Conservation (phyloP, 2,329 filamentous ascomycete species). For the Zymoseptoria pseudotritici region DNA sequence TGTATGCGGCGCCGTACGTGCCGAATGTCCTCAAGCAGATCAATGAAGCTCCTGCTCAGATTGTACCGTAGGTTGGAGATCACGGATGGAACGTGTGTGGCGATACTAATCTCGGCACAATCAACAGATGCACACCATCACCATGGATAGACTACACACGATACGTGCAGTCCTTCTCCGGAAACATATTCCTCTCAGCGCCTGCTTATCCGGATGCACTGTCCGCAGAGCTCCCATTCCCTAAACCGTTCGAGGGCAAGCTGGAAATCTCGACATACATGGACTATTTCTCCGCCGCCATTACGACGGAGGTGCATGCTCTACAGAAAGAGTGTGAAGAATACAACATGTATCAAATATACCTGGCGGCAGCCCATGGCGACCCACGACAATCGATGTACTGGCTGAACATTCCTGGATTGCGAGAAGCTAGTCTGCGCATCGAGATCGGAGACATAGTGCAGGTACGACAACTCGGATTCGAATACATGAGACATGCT, state of each 20-base stretch:
- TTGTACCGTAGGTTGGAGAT: conserved; percentile 3
- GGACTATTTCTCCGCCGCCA: conserved; percentile 7
- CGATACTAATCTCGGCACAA: background rate
- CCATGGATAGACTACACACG: conserved; percentile 9
- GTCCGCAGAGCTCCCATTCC: background rate
- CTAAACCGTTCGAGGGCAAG: background rate
- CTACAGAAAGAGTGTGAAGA: conserved; percentile 15
- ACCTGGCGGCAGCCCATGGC: conserved; percentile 1
- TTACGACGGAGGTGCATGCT: conserved; percentile 11
- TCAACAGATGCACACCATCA: background rate
- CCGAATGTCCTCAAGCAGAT: conserved; percentile 11
- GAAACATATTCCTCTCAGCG: conserved; percentile 3
- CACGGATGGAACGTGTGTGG: background rate
- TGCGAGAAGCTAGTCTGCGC: conserved; percentile 16
- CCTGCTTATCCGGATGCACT: background rate
- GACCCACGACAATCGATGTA: conserved; percentile 10
- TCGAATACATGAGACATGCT: conserved; percentile 8
- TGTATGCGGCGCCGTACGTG: conserved; percentile 20
- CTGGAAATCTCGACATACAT: conserved; percentile 4
- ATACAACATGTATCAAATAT: conserved; percentile 16
- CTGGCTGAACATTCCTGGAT: conserved; percentile 16
- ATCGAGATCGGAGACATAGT: conserved; percentile 22
- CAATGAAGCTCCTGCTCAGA: conserved; percentile 10
- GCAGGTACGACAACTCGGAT: conserved; percentile 16
- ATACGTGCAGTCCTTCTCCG: conserved; percentile 10